Evolutionary conservation across 768 basidiomycete species (phyloP), one percentile per base, ranked within the genome.

Genomic region (Cyclocybe aegerita): DNA sequence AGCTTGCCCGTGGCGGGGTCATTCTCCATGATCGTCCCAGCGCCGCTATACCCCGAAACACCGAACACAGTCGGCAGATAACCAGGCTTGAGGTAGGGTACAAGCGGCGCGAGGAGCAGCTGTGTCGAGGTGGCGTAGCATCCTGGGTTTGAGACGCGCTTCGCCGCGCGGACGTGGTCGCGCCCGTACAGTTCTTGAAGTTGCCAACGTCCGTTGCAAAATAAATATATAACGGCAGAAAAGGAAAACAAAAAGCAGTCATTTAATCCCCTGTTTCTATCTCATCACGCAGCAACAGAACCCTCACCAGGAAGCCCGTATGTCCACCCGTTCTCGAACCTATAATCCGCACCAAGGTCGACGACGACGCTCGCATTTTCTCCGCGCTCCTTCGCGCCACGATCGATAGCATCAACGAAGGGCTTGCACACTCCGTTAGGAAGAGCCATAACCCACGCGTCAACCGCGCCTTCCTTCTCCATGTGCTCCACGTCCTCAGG

Each of bases 361-460:
- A 98, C 86, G 34, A 98, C 73, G 14, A 96, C 91, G 57, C 93
- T 90, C 38, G 78, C 74, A 52, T 30, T 76, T 71, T 12, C 68
- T 74, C 44, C 73, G 55, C 83, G 81, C 60, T 76, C 79, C 54
- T 73, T 70, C 10, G 86, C 75, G 4, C 86, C 92, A 34, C 82
- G 78, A 61, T 97, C 93, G 42, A 99, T 72, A 11, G 96, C 96
- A 61, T 95, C 93, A 32, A 99, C 93, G 65, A 96, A 99, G 0
- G 95, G 95, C 70, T 95, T 94, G 73, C 90, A 89, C 16, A 93
- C 81, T 14, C 97, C 97, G 58, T 98, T 99, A n/a, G 97, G 97
- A 42, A 99, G 79, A 2, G 97, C 97, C 90, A 98, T 95, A 46
- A 98, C 83, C 96, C 97, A 99, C 7, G 93, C 96, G 64, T 99